Evolutionary conservation across 768 basidiomycete genomes (phyloP), one percentile per base, ranked within the genome.

Genomic region (Lactifluus piperatus): DNA sequence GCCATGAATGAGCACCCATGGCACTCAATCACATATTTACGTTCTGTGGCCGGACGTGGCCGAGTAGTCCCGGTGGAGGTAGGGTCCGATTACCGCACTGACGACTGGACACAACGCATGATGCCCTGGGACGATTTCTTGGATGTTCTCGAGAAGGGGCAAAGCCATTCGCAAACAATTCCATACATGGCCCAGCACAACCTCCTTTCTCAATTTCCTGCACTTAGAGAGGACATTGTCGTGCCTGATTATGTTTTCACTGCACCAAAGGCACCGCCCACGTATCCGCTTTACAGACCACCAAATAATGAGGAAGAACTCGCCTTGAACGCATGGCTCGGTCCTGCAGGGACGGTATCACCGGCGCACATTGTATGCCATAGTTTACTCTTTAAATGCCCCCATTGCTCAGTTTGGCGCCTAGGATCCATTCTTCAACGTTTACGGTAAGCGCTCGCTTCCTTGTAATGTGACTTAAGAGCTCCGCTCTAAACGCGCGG

Each of bases 381-480:
- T 70, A 66, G 30, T 34, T 24, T 36, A 22, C 41, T 32, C n/a
- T 14, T 11, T 14, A n/a, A 54, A 29, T 52, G 58, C 46, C 49
- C 41, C 60, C 37, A 16, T 45, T 24, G 34, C 29, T 48, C 56
- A 45, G 49, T 56, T 26, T 22, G 59, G 45, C 51, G 62, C 55
- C 27, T 58, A 95, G 92, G 95, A 99, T 68, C 94, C 94, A 3
- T 97, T 85, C 72, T 91, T 82, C 74, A 99, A 99, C 70, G 79
- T 87, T 62, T 98, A 91, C 70, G 83, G 93, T 93, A 71, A 63
- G 76, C 60, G 60, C 66, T 14, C 9, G 11, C 7, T 4, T 55
- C 41, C 43, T 54, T 13, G 39, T 52, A 37, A 54, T 49, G n/a
- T 9, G 29, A 22, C 22, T 29, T 44, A 3, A n/a, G n/a, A 34